phyloP scores from a whole-genome alignment of 2,329 filamentous ascomycete genomes.

The Orbilia quercus region DNA sequence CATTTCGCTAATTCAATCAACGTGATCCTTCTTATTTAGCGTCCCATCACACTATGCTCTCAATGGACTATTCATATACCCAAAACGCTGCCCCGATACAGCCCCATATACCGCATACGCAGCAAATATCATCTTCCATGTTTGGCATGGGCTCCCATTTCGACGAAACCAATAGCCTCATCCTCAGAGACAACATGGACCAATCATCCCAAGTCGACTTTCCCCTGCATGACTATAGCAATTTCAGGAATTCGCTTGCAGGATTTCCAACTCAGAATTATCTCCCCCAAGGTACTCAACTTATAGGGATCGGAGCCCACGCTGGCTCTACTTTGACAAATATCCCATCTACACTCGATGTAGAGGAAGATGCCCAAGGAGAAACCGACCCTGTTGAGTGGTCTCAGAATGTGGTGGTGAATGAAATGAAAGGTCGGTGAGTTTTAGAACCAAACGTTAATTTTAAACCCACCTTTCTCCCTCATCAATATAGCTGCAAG shows the following conservation, averaged over 20 bases:
- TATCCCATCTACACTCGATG: slow-evolving; percentile 46
- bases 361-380: slow-evolving; percentile 51
- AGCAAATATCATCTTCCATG: slow-evolving; percentile 47
- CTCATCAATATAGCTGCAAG: too few species aligned
- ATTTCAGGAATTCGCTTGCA: slow-evolving; percentile 35
- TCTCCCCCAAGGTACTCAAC: slow-evolving; percentile 41
- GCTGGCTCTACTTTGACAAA: slow-evolving; percentile 37
- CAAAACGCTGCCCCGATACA: slow-evolving; percentile 37
- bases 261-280: neutral
- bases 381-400: slow-evolving; percentile 51
- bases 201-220: slow-evolving; percentile 50
- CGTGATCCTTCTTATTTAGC: neutral
- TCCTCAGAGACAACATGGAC: slow-evolving; percentile 35
- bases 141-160: slow-evolving; percentile 43
- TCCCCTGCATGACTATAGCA: slow-evolving; percentile 23
- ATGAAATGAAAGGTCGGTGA: slow-evolving; percentile 48
- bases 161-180: slow-evolving; percentile 40
- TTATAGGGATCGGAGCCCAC: slow-evolving; percentile 46
- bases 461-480: neutral
- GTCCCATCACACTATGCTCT: slow-evolving; percentile 39
- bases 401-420: slow-evolving; percentile 41
- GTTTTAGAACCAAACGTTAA: too few species aligned
- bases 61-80: slow-evolving; percentile 47
- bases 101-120: slow-evolving; percentile 8
- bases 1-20: slow-evolving; percentile 28